Base-by-base conservation (phyloP, 202 grass and related monocot species). In the Saccharum hybrid region DNA sequence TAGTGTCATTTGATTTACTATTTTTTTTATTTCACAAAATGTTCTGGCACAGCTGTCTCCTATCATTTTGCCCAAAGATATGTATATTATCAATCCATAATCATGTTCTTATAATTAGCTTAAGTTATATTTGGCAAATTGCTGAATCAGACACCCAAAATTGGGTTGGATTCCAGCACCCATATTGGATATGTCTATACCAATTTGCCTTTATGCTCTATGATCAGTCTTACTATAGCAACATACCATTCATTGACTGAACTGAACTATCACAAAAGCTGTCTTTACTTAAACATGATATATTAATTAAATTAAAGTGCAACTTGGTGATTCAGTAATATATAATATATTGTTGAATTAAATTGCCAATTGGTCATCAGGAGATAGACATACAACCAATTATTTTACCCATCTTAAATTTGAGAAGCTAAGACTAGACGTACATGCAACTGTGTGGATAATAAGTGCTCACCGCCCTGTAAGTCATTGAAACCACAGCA, bases 401-500 rank as follows among this genome's bases (percentile, higher is more conserved):
- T 60, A 14, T 71, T 71, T 37, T 46, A n/a, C 46, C 67, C 15
- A 70, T 52, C 16, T 68, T 75, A 23, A 37, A 11, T 84, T 67
- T 59, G 36, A 31, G 64, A 83, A 33, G 21, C 15, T 40, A 54
- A 36, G 30, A 66, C 6, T 38, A 72, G 23, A 34, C 19, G 4
- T 45, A 4, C 19, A 23, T 74, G 28, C 23, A 26, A 74, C 15
- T 68, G 7, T 61, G 34, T 79, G 28, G 42, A 56, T 56, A 51
- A 34, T 48, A 34, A 68, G 18, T 38, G 30, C 63, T 39, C 45
- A 68, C 22, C 14, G 23, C 39, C 39, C 0, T 75, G 34, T 85
- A 63, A 34, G 42, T 85, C 68, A 26, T 71, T 76, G 42, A 64
- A 83, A 54, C 48, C 67, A 49, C 68, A 73, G 2, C 9, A 15